phyloP scores from a whole-genome alignment of 169 alveolate genomes.

The Plasmodium blacklocki region DNA sequence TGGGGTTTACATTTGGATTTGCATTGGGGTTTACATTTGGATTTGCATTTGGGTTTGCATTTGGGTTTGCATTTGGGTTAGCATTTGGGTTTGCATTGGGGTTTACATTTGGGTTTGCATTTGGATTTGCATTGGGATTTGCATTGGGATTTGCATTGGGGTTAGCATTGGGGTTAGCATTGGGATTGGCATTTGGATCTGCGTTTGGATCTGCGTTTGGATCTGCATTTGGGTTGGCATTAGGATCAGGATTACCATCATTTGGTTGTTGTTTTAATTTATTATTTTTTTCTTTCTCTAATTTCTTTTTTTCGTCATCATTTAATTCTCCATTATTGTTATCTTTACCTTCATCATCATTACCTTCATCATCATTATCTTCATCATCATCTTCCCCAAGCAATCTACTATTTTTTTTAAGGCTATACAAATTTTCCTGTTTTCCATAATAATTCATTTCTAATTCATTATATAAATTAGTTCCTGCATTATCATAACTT shows the following conservation, averaged over 20 bases:
- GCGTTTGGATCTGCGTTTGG: not conserved
- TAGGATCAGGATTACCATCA: not conserved
- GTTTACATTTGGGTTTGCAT: too few relatives aligned
- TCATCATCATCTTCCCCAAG: conserved; percentile 16
- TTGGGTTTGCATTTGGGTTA: too few relatives aligned
- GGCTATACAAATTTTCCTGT: conserved; percentile 5
- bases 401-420: conserved; percentile 12
- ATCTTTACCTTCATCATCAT: conserved; percentile 4
- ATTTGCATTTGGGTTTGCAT: too few relatives aligned
- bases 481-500: conserved; percentile 20
- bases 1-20: too few relatives aligned
- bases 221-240: not conserved
- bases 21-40: too few relatives aligned
- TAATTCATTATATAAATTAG: conserved; percentile 13
- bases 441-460: not conserved
- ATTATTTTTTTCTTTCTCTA: not conserved
- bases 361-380: not conserved
- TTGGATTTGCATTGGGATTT: not conserved
- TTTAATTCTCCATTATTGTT: not conserved
- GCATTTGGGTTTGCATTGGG: too few relatives aligned
- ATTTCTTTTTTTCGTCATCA: too few relatives aligned
- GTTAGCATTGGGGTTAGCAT: not conserved
- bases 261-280: not conserved
- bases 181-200: not conserved
- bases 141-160: not conserved